phyloP scores from a whole-genome alignment of 768 basidiomycete genomes.

The Russula emetica region DNA sequence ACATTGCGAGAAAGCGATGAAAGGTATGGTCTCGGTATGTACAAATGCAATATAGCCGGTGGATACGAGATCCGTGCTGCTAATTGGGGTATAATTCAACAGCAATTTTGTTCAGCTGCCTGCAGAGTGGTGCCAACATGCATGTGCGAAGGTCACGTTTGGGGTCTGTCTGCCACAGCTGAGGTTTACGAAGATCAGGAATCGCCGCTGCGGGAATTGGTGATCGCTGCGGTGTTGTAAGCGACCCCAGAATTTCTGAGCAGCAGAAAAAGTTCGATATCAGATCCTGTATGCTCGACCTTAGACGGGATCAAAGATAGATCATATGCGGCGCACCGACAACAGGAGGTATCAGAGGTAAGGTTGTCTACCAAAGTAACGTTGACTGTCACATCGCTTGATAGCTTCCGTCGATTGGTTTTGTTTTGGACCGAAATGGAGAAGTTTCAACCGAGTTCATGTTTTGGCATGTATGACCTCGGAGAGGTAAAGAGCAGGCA shows the following conservation, averaged over 20 bases:
- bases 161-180: constrained; percentile 7
- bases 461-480: constrained; percentile 1
- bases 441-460: neutral
- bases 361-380: neutral
- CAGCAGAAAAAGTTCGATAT: constrained; percentile 2
- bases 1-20: constrained; percentile 13
- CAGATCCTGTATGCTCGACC: neutral
- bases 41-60: neutral
- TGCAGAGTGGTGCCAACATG: constrained; percentile 7
- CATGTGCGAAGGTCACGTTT: constrained; percentile 15
- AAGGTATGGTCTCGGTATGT: constrained; percentile 1
- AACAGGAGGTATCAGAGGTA: constrained; percentile 1
- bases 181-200: constrained; percentile 19
- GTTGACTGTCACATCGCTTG: neutral
- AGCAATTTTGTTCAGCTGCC: constrained; percentile 5
- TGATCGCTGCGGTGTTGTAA: constrained; percentile 13
- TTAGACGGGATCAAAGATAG: neutral
- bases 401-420: constrained; percentile 11
- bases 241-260: constrained; percentile 6
- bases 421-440: neutral
- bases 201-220: constrained; percentile 7
- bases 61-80: constrained; percentile 10
- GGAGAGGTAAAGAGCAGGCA: neutral
- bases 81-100: constrained; percentile 14
- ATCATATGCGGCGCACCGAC: constrained; percentile 1